These are phyloP conservation scores for Kalmusia sp. DNA, from an alignment of 2,329 filamentous ascomycete species.

Conservation along the genomic window DNA sequence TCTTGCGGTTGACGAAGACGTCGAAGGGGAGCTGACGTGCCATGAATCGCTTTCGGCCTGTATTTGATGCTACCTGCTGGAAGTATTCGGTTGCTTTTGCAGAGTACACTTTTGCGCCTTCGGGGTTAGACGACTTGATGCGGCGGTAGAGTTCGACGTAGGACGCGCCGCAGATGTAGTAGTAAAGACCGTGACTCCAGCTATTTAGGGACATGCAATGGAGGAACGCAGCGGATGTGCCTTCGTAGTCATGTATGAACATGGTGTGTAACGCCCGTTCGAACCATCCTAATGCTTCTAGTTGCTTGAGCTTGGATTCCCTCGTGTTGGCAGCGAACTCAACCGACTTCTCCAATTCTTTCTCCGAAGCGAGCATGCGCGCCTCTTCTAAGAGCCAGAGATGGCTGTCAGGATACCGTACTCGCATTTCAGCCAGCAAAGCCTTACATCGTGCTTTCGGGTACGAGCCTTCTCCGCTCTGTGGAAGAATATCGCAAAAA, in stretches of 20 bases:
- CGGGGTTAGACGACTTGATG: slow-evolving; percentile 46
- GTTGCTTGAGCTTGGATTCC: slow-evolving; percentile 81
- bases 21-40: slow-evolving; percentile 89
- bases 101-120: slow-evolving; percentile 54
- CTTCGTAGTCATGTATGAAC: slow-evolving; percentile 78
- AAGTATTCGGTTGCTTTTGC: slow-evolving; percentile 71
- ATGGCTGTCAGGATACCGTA: slow-evolving; percentile 78
- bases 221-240: slow-evolving; percentile 77
- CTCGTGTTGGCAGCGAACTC: slow-evolving; percentile 66
- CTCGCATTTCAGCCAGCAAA: slow-evolving; percentile 76
- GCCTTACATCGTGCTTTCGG: slow-evolving; percentile 71
- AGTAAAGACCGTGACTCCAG: slow-evolving; percentile 90
- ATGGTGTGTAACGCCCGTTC: slow-evolving; percentile 81
- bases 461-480: slow-evolving; percentile 66
- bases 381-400: slow-evolving; percentile 92
- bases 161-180: slow-evolving; percentile 81
- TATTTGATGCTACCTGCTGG: slow-evolving; percentile 72
- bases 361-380: slow-evolving; percentile 72
- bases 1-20: slow-evolving; percentile 80
- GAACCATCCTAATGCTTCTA: slow-evolving; percentile 84
- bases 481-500: slow-evolving; percentile 85
- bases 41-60: slow-evolving; percentile 90
- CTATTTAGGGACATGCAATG: slow-evolving; percentile 66
- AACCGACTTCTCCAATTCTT: slow-evolving; percentile 72
- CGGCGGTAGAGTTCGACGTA: slow-evolving; percentile 84